Evolutionary conservation across 495 filamentous ascomycete genomes (phyloP), one percentile per base, ranked within the genome.

Genomic region (Penicillium longicatenatum): DNA sequence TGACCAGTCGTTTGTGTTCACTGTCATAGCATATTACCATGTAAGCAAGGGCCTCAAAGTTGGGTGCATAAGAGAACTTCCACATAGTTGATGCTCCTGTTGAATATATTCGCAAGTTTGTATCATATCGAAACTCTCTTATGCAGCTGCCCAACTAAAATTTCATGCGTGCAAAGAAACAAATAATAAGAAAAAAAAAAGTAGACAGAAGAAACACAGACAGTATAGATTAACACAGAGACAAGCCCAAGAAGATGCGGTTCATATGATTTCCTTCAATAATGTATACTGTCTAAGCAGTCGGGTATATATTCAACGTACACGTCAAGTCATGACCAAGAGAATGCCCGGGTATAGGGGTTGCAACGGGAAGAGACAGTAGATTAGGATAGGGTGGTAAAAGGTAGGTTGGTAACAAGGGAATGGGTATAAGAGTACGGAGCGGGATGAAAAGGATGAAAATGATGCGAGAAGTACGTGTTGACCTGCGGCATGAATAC

Each of bases 281-380:
- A 52, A 30, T 57, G 47, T 58, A n/a, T n/a, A 52, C 21, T 59
- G 51, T 61, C 53, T 48, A 31, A 30, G 14, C 50, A 53, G 29
- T 52, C 52, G 68, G 65, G 63, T 69, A 69, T 67, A 59, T 44
- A 26, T 63, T 61, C 61, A 56, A 57, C 66, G 55, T 67, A 63
- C 58, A 66, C 67, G 54, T 70, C 48, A 70, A 66, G 63, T 68
- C 63, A 64, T 68, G 58, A 55, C 55, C 37, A 41, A 56, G 51
- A 29, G 48, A 42, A 51, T 30, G 17, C 26, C 26, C 6, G 19
- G 37, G 30, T 37, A 33, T 26, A 35, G 22, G 26, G 26, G 30
- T 44, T 21, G 30, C 4, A 37, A 45, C 39, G 17, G 31, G 26
- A 31, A 17, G 7, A 12, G 16, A 22, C 33, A 30, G 50, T 2